Base-by-base conservation (phyloP, 108 stramenopile genomes). In the Cyclotella distinguenda region DNA sequence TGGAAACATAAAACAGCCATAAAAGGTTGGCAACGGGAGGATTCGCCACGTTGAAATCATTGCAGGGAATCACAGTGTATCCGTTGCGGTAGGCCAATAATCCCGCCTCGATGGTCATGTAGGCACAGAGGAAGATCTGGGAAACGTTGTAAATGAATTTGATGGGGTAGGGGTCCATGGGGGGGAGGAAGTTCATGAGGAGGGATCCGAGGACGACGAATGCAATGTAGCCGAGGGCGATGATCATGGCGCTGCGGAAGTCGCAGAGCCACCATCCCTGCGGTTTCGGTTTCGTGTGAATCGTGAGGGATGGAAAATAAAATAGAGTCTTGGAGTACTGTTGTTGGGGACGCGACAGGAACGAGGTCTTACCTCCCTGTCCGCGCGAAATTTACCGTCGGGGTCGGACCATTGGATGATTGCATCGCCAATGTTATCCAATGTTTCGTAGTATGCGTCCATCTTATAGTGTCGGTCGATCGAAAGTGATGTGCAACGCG, bases 1-100 rank as follows among this genome's bases (percentile, higher is more conserved):
- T 99, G 64, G 90, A 92, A 42, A 98, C 60, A 85, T 99, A 99
- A 63, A 99, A 99, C 5, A 99, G 74, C 93, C 95, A 99, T n/a
- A 99, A 74, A 25, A 98, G 53, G 70, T 92, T 93, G 16, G 79
- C 95, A 19, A 97, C 38, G 40, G 97, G 87, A 0, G 95, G 95
- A 58, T 94, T 78, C 12, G 68, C 35, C 25, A 66, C 56, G 63
- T 92, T 63, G 83, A 89, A 96, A 15, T 62, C 65, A 46, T 90
- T 81, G 81, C 98, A 97, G 10, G 97, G 95, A 0, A 84, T 53
- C 45, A 85, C 12, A 33, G 84, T 81, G 83, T 97, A 99, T 28
- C 86, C 83, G 56, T 75, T 86, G 42, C 94, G 94, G 79, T 96
- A 88, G 19, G 96, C 98, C 36, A 96, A 40, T 42, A 97, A 71